Evolutionary conservation across 495 filamentous ascomycete genomes (phyloP).

Genomic region (Pyronema domesticum): DNA sequence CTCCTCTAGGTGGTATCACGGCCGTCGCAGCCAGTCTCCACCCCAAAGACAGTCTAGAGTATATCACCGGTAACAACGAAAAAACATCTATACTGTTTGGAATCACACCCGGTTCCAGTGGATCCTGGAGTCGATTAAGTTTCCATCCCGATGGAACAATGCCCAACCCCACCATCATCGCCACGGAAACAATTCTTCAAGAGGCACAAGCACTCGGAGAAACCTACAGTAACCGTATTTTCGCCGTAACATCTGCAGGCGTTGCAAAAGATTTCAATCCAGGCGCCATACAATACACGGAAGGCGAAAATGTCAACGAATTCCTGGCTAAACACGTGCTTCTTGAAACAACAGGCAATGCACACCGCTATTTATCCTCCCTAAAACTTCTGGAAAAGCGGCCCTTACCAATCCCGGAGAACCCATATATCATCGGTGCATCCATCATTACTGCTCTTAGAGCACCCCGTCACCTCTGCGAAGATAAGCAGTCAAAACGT

Average conservation of each 20-base stretch:
- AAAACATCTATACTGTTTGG: slow-evolving; percentile 21
- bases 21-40: slow-evolving; percentile 21
- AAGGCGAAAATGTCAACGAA: not conserved
- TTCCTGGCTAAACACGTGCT: slow-evolving; percentile 18
- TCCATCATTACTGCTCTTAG: slow-evolving; percentile 17
- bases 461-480: not conserved
- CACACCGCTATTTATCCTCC: slow-evolving; percentile 7
- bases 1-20: slow-evolving; percentile 22
- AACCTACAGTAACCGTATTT: not conserved
- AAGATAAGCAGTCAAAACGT: slow-evolving; percentile 3
- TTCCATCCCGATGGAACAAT: slow-evolving; percentile 15
- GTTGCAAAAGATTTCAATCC: not conserved
- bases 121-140: slow-evolving; percentile 13
- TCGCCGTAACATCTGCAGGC: not conserved
- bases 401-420: slow-evolving; percentile 1
- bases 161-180: slow-evolving; percentile 13
- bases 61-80: slow-evolving; percentile 22
- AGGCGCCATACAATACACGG: not conserved
- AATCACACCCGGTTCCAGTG: slow-evolving; percentile 14
- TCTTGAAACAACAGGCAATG: slow-evolving; percentile 12
- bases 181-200: slow-evolving; percentile 18
- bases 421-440: slow-evolving; percentile 20
- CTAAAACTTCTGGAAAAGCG: slow-evolving; percentile 5
- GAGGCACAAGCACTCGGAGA: slow-evolving; percentile 15
- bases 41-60: slow-evolving; percentile 24